Conservation (phyloP, 2,329 filamentous ascomycete species). For the Leptosphaerulina australis region DNA sequence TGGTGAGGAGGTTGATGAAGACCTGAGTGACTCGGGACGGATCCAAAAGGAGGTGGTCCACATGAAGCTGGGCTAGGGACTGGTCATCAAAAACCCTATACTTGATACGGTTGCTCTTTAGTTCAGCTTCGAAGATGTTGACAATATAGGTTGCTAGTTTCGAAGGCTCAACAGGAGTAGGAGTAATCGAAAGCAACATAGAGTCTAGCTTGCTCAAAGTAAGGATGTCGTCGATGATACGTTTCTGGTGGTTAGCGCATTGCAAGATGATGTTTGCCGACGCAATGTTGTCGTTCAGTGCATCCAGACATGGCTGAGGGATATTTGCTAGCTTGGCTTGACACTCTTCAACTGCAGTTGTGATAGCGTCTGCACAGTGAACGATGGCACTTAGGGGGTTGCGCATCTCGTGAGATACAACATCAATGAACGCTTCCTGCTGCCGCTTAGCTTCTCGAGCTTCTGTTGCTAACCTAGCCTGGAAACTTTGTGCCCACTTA, state of each 20-base stretch:
- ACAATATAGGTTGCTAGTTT: constrained; percentile 47
- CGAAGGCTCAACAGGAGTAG: constrained; percentile 47
- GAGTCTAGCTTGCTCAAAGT: constrained; percentile 55
- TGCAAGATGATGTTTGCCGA: constrained; percentile 53
- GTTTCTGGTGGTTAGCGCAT: constrained; percentile 56
- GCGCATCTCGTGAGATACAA: constrained; percentile 53
- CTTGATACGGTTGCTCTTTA: constrained; percentile 41
- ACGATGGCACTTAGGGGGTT: constrained; percentile 54
- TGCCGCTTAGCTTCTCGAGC: constrained; percentile 49
- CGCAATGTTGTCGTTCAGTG: constrained; percentile 40
- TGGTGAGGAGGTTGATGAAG: constrained; percentile 76
- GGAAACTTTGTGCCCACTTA: constrained; percentile 49
- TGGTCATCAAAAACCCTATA: constrained; percentile 44
- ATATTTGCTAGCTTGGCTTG: constrained; percentile 29
- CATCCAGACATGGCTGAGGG: constrained; percentile 31
- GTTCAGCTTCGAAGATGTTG: constrained; percentile 49
- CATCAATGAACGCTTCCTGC: constrained; percentile 50
- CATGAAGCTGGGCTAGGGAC: constrained; percentile 44
- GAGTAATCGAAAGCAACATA: constrained; percentile 52
- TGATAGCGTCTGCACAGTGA: constrained; percentile 53
- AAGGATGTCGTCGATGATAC: constrained; percentile 57
- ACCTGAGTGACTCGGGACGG: constrained; percentile 66
- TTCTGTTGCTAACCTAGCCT: constrained; percentile 46
- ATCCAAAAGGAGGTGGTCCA: constrained; percentile 52
- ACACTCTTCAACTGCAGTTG: constrained; percentile 43